Evolutionary conservation across 306 rosid species (phyloP), one percentile per base, ranked within the genome.

Genomic region (Hippophae tibetana): DNA sequence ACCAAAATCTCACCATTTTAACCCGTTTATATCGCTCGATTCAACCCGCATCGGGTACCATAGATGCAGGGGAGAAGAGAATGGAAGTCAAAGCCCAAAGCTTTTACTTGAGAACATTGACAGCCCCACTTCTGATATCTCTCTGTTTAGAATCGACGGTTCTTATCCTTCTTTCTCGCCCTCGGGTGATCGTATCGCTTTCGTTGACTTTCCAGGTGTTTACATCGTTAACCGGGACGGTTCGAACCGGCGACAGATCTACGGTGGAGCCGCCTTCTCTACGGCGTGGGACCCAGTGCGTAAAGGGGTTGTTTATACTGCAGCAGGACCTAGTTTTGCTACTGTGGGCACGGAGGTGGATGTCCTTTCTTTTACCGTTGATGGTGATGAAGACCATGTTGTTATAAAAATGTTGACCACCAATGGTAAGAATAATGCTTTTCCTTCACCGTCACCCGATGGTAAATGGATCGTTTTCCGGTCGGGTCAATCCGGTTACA

Each of bases 21-120:
- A 90, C 84, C 98, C 98, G 60, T 90, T 90, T 60, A 61, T 90
- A 56, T 87, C 96, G 5, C 70, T 86, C 7, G 98, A 87, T 57
- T 62, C 82, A 1, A 9, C 61, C 1, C 74, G 78, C 61, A 78
- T 90, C 42, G 98, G 96, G 42, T 90, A 90, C 78, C 96, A 90
- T 72, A 83, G 66, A 56, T 90, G 98, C 72, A 76, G 98, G 27
- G 84, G 86, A 9, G 61, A 76, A 40, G 47, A 63, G 10, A 72
- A 66, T 44, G 76, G 62, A 44, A 53, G 48, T 11, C 51, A 47
- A 9, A 52, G 42, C 61, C 66, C 82, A 13, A 79, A 62, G 47
- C 56, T 79, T 0, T 42, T 85, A 1, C 69, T 90, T 0, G 87
- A 90, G 66, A 87, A 85, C 53, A 54, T 90, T 58, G 63, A 8